Evolutionary conservation across 331 rosid genomes (phyloP).

Genomic region (Acacia concinna): DNA sequence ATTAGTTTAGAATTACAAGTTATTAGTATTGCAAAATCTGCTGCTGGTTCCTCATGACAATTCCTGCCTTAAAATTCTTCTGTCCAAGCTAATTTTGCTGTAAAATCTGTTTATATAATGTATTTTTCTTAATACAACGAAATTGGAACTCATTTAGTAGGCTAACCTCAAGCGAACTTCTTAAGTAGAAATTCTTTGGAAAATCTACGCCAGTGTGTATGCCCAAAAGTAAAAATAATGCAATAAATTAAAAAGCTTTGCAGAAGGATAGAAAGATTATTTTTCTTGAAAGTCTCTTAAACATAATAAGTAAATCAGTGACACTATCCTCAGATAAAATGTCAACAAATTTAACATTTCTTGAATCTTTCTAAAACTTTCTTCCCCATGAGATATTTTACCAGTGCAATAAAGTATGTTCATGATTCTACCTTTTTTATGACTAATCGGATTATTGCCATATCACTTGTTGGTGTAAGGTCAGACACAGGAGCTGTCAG

Average conservation of each 20-base stretch:
- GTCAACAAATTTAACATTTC: too few species aligned
- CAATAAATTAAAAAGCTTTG: too few species aligned
- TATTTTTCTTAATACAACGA: background rate
- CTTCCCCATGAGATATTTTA: too few species aligned
- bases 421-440: background rate
- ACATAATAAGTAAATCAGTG: too few species aligned
- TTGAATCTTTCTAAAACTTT: too few species aligned
- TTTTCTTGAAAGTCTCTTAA: background rate
- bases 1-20: background rate
- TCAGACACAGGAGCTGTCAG: constrained; percentile 47
- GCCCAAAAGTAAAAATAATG: too few species aligned
- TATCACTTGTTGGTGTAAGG: constrained; percentile 38
- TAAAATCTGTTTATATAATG: background rate
- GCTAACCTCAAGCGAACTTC: too few species aligned
- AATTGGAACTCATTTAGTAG: too few species aligned
- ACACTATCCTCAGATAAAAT: too few species aligned
- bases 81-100: constrained; percentile 2
- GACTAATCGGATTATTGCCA: constrained; percentile 18
- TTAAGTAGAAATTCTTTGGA: background rate
- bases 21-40: background rate
- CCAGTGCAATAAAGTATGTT: background rate
- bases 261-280: background rate
- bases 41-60: background rate
- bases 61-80: background rate
- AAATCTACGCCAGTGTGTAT: too few species aligned